Evolutionary conservation across 2,329 filamentous ascomycete genomes (phyloP).

Genomic region (Ilyonectria mors-panacis): DNA sequence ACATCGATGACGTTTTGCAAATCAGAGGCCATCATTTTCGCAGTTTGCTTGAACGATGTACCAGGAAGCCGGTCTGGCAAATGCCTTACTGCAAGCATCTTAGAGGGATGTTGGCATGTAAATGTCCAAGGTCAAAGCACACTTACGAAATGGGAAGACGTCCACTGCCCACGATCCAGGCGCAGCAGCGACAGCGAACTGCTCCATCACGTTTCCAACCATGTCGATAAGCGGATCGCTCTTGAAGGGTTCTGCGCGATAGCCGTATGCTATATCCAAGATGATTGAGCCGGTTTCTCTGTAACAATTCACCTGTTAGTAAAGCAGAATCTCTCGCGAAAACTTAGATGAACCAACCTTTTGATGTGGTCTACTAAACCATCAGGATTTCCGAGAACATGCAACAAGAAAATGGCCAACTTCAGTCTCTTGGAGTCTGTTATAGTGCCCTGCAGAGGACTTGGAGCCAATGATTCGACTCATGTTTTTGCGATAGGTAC

Average conservation of each 20-base stretch:
- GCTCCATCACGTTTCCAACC: slow-evolving; percentile 34
- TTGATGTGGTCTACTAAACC: slow-evolving; percentile 58
- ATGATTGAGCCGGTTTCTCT: slow-evolving; percentile 40
- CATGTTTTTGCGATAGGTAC: slow-evolving; percentile 61
- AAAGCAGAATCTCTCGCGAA: too few species aligned
- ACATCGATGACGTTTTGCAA: slow-evolving; percentile 18
- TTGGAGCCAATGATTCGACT: slow-evolving; percentile 61
- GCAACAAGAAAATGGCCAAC: slow-evolving; percentile 29
- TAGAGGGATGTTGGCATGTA: background rate
- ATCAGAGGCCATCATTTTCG: slow-evolving; percentile 24
- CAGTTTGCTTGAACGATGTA: slow-evolving; percentile 30
- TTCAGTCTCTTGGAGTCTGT: slow-evolving; percentile 61
- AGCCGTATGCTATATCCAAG: slow-evolving; percentile 40
- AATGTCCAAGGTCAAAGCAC: too few species aligned
- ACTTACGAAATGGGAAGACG: slow-evolving; percentile 35
- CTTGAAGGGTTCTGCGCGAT: slow-evolving; percentile 33
- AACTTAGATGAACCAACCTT: slow-evolving; percentile 50
- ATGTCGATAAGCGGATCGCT: slow-evolving; percentile 34
- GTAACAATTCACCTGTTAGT: background rate
- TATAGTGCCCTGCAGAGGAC: slow-evolving; percentile 55
- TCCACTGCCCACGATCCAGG: slow-evolving; percentile 37
- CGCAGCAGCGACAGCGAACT: slow-evolving; percentile 26
- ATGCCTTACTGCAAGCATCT: slow-evolving; percentile 22
- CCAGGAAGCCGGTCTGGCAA: slow-evolving; percentile 38
- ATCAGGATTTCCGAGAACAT: slow-evolving; percentile 56